Percentiles rank a stretch among this genome's conserved stretches.
phyloP scores from a whole-genome alignment of 2,329 filamentous ascomycete genomes.

The Colletotrichum falcatum region DNA sequence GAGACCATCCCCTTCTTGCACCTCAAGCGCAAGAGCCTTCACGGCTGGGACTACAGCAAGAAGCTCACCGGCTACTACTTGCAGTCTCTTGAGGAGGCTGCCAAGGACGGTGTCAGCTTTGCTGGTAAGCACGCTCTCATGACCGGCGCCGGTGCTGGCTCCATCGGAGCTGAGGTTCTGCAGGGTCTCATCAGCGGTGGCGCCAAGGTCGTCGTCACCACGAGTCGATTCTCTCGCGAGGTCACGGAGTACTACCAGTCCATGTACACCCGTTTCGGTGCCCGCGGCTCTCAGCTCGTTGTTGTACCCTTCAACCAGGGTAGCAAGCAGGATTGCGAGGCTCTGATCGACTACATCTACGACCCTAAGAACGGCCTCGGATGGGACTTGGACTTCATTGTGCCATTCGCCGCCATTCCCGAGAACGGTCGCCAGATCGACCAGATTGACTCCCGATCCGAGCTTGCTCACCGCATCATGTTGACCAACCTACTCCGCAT shows the following conservation, averaged over 20 bases:
- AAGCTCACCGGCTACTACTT: constrained; percentile 95
- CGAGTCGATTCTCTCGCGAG: constrained; percentile 94
- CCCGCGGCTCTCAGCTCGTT: constrained; percentile 93
- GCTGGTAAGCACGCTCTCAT: constrained; percentile 96
- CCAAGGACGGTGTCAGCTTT: constrained; percentile 88
- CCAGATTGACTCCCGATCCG: constrained; percentile 94
- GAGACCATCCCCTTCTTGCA: constrained; percentile 99
- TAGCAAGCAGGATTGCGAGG: constrained; percentile 97
- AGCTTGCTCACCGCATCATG: constrained; percentile 99
- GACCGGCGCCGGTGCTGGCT: constrained; percentile 97
- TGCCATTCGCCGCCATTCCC: constrained; percentile 97
- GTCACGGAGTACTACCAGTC: constrained; percentile 99
- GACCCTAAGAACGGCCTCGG: constrained; percentile 95
- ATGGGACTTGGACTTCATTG: constrained; percentile 96
- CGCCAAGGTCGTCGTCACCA: constrained; percentile 96
- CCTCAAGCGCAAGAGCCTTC: constrained; percentile 90
- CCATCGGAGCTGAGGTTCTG: constrained; percentile 96
- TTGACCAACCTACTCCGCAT: constrained; percentile 95
- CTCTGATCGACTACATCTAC: constrained; percentile 95
- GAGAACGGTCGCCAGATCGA: constrained; percentile 98
- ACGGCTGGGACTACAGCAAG: constrained; percentile 99
- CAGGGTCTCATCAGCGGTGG: constrained; percentile 97
- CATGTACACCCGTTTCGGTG: constrained; percentile 96
- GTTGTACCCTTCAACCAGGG: constrained; percentile 99
- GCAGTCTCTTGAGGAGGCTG: constrained; percentile 90